Conservation (phyloP, 371 early-diverging fungal species). For the Syncephalastrum sp. region DNA sequence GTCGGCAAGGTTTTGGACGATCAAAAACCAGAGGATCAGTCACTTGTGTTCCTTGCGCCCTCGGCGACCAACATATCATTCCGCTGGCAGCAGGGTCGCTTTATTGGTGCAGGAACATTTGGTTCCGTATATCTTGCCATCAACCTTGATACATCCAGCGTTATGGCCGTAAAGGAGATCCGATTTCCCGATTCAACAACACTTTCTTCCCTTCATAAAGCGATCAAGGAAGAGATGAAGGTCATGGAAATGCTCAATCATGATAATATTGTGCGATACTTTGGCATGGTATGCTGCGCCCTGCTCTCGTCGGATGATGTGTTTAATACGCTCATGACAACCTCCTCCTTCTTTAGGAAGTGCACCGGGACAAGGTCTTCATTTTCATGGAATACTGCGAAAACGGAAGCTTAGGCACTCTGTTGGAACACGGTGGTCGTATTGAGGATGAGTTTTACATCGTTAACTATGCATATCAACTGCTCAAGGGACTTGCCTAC, state of each 20-base stretch:
- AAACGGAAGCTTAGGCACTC: slow-evolving; percentile 74
- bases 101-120: slow-evolving; percentile 85
- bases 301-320: no score
- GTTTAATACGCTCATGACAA: no score
- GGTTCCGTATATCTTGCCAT: slow-evolving; percentile 84
- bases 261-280: slow-evolving; percentile 86
- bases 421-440: slow-evolving; percentile 79
- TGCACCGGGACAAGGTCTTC: slow-evolving; percentile 86
- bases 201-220: slow-evolving; percentile 64
- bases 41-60: slow-evolving; percentile 72
- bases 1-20: slow-evolving; percentile 80
- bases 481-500: slow-evolving; percentile 85
- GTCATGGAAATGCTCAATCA: slow-evolving; percentile 88
- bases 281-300: slow-evolving; percentile 54
- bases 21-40: slow-evolving; percentile 74
- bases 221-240: slow-evolving; percentile 87
- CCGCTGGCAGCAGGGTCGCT: slow-evolving; percentile 87
- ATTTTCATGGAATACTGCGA: slow-evolving; percentile 96
- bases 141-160: slow-evolving; percentile 80
- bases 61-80: slow-evolving; percentile 74
- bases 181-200: slow-evolving; percentile 77
- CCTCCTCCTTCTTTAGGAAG: slow-evolving; percentile 53
- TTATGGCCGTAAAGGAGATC: slow-evolving; percentile 94
- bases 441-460: slow-evolving; percentile 74
- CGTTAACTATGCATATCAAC: slow-evolving; percentile 81